phyloP scores from a whole-genome alignment of 1,139 yeast species.

The Candida freyschussii region DNA sequence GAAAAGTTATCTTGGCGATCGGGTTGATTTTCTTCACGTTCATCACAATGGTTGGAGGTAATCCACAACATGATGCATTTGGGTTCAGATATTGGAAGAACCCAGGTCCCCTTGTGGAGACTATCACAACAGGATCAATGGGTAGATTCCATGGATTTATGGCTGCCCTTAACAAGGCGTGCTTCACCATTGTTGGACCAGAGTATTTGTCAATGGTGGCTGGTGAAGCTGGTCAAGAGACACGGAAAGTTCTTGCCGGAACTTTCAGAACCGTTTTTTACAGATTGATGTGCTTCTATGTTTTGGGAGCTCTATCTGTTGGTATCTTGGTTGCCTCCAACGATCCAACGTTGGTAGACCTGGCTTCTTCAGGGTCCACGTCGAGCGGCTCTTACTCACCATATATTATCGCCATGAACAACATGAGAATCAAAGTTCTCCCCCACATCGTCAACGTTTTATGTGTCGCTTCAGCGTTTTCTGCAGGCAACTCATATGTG shows the following conservation, averaged over 20 bases:
- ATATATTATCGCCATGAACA: conserved; percentile 49
- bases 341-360: conserved; percentile 36
- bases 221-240: conserved; percentile 46
- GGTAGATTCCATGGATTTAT: conserved; percentile 63
- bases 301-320: conserved; percentile 41
- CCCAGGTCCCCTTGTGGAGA: conserved; percentile 50
- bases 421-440: conserved; percentile 42
- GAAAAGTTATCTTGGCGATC: conserved; percentile 62
- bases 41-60: conserved; percentile 79
- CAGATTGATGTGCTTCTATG: conserved; percentile 42
- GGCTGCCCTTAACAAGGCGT: conserved; percentile 55
- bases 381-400: conserved; percentile 42
- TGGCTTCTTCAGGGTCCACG: conserved; percentile 53
- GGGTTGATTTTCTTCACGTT: conserved; percentile 71
- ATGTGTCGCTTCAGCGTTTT: conserved; percentile 50
- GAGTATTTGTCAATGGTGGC: conserved; percentile 54
- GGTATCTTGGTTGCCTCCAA: conserved; percentile 44
- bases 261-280: conserved; percentile 44
- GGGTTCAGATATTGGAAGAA: conserved; percentile 68
- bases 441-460: conserved; percentile 56
- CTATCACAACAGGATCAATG: conserved; percentile 42
- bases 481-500: conserved; percentile 61
- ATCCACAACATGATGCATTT: conserved; percentile 58
- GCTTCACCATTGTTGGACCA: conserved; percentile 77
- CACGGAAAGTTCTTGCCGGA: conserved; percentile 43